Percentiles rank a stretch among this genome's conserved stretches.
Evolutionary conservation across 441 rosid species (phyloP).

Genomic region (California macrophylla): DNA sequence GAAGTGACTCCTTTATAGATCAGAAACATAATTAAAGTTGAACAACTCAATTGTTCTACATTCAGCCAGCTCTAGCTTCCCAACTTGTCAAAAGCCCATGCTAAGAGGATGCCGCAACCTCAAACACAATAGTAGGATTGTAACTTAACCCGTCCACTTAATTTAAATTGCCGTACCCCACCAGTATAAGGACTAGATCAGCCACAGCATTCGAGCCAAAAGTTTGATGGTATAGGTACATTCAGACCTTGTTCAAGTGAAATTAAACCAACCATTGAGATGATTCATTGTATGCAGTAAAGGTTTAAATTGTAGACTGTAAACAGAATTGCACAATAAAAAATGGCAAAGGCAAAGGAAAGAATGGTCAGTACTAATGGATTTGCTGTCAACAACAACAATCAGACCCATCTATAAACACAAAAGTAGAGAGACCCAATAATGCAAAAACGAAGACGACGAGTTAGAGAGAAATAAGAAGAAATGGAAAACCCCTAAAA

Average conservation of each 20-base stretch:
- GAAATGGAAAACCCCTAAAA: constrained; percentile 21
- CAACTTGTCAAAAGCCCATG: neutral
- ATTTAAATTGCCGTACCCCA: neutral
- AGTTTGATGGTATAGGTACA: neutral
- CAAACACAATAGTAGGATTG: neutral
- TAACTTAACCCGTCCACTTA: neutral
- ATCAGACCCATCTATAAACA: constrained; percentile 23
- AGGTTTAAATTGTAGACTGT: too few relatives aligned
- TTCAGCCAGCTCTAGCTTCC: neutral
- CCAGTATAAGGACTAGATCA: too few relatives aligned
- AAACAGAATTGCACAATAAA: neutral
- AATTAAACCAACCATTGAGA: neutral
- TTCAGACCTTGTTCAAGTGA: neutral
- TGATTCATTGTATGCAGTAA: neutral
- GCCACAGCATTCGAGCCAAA: too few relatives aligned
- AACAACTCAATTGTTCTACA: neutral
- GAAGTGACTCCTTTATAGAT: neutral
- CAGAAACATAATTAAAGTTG: neutral
- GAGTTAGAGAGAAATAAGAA: neutral
- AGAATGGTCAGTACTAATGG: too few relatives aligned
- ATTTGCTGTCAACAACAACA: constrained; percentile 1
- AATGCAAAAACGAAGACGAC: constrained; percentile 10
- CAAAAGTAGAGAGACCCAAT: constrained; percentile 3
- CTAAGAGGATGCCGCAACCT: neutral
- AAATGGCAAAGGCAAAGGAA: too few relatives aligned